Evolutionary conservation across 2,329 filamentous ascomycete genomes (phyloP).

Genomic region (Lecanicillium sp.): DNA sequence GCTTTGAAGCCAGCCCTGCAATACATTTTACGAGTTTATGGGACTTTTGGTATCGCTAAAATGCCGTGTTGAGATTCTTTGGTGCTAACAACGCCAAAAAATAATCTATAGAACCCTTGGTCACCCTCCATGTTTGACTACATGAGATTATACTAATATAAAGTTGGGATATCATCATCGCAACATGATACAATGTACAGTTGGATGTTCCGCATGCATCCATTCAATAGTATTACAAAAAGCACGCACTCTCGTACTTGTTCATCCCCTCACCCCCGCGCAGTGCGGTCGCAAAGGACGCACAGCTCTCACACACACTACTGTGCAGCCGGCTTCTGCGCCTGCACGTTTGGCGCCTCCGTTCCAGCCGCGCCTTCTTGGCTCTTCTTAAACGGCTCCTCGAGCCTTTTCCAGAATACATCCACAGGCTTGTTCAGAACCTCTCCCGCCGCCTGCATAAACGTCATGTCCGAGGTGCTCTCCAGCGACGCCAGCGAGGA

Average conservation of each 20-base stretch:
- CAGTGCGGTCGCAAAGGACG: too few relatives aligned
- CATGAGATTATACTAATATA: neutral
- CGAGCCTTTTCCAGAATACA: slow-evolving; percentile 37
- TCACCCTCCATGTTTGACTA: too few relatives aligned
- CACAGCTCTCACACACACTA: too few relatives aligned
- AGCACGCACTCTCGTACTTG: slow-evolving; percentile 5
- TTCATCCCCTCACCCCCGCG: too few relatives aligned
- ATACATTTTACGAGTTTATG: too few relatives aligned
- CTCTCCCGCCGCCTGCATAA: slow-evolving; percentile 21
- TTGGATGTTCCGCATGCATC: slow-evolving; percentile 4
- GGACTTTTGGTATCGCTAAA: too few relatives aligned
- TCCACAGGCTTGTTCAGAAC: slow-evolving; percentile 27
- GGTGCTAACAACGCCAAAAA: too few relatives aligned
- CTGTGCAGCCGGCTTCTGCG: neutral
- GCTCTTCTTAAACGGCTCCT: slow-evolving; percentile 28
- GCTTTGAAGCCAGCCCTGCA: too few relatives aligned
- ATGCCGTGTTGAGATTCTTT: neutral
- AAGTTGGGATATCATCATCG: slow-evolving; percentile 1
- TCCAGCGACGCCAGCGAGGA: slow-evolving; percentile 39
- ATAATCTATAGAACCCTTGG: neutral
- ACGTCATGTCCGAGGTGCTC: slow-evolving; percentile 36
- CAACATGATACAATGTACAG: neutral
- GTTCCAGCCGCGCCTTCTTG: slow-evolving; percentile 15
- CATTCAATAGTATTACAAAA: slow-evolving; percentile 19
- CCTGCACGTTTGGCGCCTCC: slow-evolving; percentile 7